Percentiles rank a stretch among this genome's conserved stretches.
Conservation (phyloP, 306 rosid genomes). For the Cicer cuneatum region DNA sequence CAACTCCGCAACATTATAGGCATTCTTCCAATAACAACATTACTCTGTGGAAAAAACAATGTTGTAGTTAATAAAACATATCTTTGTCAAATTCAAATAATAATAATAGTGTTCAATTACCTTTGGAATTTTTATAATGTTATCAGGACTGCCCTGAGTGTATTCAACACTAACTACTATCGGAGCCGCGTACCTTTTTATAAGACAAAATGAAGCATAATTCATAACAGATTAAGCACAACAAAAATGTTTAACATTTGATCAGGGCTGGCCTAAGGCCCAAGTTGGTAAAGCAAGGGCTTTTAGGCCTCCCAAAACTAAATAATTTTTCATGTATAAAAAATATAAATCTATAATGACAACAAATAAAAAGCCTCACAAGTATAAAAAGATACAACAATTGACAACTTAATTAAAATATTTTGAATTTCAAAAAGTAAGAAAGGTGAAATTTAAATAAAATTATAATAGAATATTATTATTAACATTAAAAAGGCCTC, state of each 20-base stretch:
- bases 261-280: neutral
- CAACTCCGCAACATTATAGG: constrained; percentile 90
- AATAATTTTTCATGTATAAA: too few species aligned
- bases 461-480: too few species aligned
- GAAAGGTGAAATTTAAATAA: too few species aligned
- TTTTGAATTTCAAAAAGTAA: too few species aligned
- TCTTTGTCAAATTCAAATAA: constrained; percentile 18
- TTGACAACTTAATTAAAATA: too few species aligned
- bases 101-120: constrained; percentile 45
- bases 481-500: too few species aligned
- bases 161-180: constrained; percentile 73
- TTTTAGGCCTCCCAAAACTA: too few species aligned
- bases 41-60: constrained; percentile 48
- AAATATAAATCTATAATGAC: too few species aligned
- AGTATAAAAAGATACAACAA: too few species aligned
- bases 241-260: constrained; percentile 11
- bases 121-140: constrained; percentile 47
- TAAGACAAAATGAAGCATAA: constrained; percentile 30
- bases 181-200: constrained; percentile 79
- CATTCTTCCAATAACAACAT: constrained; percentile 75
- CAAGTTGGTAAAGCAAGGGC: too few species aligned
- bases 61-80: constrained; percentile 23
- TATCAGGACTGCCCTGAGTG: constrained; percentile 59
- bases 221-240: constrained; percentile 18
- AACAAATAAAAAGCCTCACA: too few species aligned